phyloP scores from a whole-genome alignment of 176 grass and related monocot species.

The Aegilops umbellulata region DNA sequence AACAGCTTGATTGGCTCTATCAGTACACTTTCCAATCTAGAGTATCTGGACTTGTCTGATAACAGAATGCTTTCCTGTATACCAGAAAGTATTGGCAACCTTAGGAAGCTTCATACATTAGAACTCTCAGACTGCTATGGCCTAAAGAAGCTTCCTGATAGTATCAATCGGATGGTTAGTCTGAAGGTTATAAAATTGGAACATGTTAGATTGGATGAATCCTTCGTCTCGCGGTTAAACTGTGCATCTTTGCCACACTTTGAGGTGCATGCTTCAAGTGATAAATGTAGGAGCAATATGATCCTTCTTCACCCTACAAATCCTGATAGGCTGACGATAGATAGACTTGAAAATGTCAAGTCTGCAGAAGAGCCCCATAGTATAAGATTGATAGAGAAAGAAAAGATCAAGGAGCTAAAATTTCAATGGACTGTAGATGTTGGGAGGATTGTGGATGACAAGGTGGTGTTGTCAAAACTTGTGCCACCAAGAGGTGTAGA shows the following conservation, averaged over 20 bases:
- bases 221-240: not conserved
- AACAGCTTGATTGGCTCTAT: not conserved
- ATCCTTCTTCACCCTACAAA: not conserved
- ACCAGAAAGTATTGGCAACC: not conserved
- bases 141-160: not conserved
- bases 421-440: not conserved
- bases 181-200: not conserved
- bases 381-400: not conserved
- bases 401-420: not conserved
- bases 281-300: not conserved
- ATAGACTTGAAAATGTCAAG: not conserved
- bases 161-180: not conserved
- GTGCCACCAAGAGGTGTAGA: too few species aligned
- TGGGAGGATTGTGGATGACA: too few species aligned
- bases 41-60: not conserved
- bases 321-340: not conserved
- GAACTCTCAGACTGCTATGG: not conserved
- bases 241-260: not conserved
- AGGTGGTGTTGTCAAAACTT: too few species aligned
- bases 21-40: not conserved
- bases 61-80: fast-evolving
- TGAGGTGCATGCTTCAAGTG: not conserved
- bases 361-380: not conserved
- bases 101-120: not conserved
- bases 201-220: not conserved